Evolutionary conservation across 208 protist species (phyloP).

Genomic region (Wallacemonas sp.): DNA sequence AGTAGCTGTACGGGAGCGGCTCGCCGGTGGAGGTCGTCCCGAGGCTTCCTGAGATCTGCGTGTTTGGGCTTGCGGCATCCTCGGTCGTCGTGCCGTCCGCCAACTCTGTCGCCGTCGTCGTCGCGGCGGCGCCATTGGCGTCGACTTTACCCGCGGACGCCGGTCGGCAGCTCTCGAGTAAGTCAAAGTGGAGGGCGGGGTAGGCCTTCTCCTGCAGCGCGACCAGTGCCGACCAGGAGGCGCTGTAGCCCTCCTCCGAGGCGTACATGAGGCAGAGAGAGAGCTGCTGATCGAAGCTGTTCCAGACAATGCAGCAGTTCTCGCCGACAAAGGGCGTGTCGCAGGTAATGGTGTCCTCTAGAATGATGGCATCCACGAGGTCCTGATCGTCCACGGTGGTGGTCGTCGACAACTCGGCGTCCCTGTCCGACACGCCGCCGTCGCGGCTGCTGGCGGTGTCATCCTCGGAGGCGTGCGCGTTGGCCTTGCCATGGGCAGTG

Average conservation of each 20-base stretch:
- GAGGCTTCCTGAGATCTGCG: background rate
- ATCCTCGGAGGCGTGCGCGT: slow-evolving; percentile 13
- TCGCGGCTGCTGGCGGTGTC: background rate
- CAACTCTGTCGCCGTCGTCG: background rate
- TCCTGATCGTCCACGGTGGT: slow-evolving; percentile 28
- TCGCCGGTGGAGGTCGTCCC: background rate
- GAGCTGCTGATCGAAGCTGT: slow-evolving; percentile 74
- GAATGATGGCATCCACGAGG: slow-evolving; percentile 34
- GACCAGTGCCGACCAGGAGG: slow-evolving; percentile 73
- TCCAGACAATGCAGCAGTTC: slow-evolving; percentile 90
- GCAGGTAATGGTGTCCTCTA: slow-evolving; percentile 72
- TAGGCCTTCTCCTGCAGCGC: slow-evolving; percentile 78
- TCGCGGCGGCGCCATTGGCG: background rate
- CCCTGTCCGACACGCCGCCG: background rate
- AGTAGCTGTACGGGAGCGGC: slow-evolving; percentile 62
- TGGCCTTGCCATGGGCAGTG: background rate
- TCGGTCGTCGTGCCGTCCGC: background rate
- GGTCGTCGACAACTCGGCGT: background rate
- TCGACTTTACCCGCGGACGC: slow-evolving; percentile 5
- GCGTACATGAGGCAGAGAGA: slow-evolving; percentile 82
- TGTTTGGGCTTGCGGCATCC: background rate
- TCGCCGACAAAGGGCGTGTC: slow-evolving; percentile 84
- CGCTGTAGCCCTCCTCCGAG: slow-evolving; percentile 69
- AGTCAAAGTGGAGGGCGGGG: slow-evolving; percentile 48
- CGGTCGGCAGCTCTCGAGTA: slow-evolving; percentile 43